Base-by-base conservation (phyloP, 305 asterid genomes). In the Fraxinus xanthoxyloides region DNA sequence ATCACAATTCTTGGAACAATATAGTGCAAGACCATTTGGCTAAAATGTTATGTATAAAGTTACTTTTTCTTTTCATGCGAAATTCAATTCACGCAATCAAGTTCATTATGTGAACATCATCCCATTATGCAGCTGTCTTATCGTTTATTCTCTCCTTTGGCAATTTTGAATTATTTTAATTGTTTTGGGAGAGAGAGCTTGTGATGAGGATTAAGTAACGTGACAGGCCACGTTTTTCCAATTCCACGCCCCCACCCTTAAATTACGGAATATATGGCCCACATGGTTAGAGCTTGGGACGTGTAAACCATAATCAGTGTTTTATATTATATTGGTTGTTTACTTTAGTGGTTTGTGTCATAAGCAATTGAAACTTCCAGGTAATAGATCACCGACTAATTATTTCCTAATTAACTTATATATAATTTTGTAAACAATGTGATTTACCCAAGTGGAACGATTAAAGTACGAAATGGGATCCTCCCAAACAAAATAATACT, bases 51-150 rank as follows among this genome's bases (percentile, higher is more conserved):
- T 67, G 13, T 81, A 75, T 38, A 56, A 48, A 26, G 54, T 32
- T 32, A 34, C 28, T 34, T 76, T 82, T 79, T 84, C 36, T 83
- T 83, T 82, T 40, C 56, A 59, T 43, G 77, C 74, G 46, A 79
- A 77, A 76, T 76, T 24, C 81, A 80, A 26, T 26, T 24, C 35
- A 67, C 8, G 9, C 2, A 69, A 30, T 28, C 38, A 13, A 69
- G 35, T 69, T 69, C 12, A 31, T 69, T 17, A 15, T 70, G 23
- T 17, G 76, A 70, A 70, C 43, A 17, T 31, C 38, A 4, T 17
- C 76, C 43, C 76, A 17, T 70, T 30, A 13, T 70, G 36, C 36
- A 67, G 34, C 21, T 28, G 38, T 12, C 0, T 30, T 30, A 5
- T 59, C 70, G 28, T 21, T 23, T 21, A 21, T 59, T 61, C 23